Percentiles rank a stretch among this genome's conserved stretches.
Evolutionary conservation across 805 yeast species (phyloP).

Genomic region (Pichia cabralensis): DNA sequence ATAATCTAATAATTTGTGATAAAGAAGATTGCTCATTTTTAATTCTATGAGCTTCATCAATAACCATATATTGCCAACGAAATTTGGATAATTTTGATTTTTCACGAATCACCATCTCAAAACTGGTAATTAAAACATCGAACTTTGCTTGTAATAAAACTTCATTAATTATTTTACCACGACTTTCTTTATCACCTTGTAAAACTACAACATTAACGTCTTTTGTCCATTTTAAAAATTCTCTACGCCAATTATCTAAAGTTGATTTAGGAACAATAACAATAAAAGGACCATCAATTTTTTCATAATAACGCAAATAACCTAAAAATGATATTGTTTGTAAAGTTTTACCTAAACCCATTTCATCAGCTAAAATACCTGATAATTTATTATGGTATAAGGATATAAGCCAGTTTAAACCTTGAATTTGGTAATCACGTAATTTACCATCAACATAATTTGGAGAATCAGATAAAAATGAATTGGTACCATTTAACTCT

Average conservation of each 20-base stretch:
- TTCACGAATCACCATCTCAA: slow-evolving; percentile 88
- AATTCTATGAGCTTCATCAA: slow-evolving; percentile 95
- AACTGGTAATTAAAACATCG: slow-evolving; percentile 85
- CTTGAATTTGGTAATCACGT: slow-evolving; percentile 90
- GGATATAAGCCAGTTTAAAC: slow-evolving; percentile 89
- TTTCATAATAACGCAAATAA: slow-evolving; percentile 66
- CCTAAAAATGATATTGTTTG: slow-evolving; percentile 93
- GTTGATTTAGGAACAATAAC: slow-evolving; percentile 94
- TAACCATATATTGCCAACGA: slow-evolving; percentile 87
- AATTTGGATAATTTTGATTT: slow-evolving; percentile 70
- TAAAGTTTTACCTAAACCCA: slow-evolving; percentile 95
- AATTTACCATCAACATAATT: slow-evolving; percentile 64
- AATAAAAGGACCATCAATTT: slow-evolving; percentile 82
- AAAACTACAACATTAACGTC: slow-evolving; percentile 78
- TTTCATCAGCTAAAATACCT: slow-evolving; percentile 94
- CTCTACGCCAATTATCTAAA: slow-evolving; percentile 92
- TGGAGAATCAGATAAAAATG: slow-evolving; percentile 83
- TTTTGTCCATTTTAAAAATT: slow-evolving; percentile 92
- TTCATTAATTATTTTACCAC: slow-evolving; percentile 50
- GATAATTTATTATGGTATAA: slow-evolving; percentile 80
- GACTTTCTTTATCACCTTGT: slow-evolving; percentile 83
- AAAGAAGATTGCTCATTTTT: slow-evolving; percentile 89
- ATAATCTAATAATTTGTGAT: slow-evolving; percentile 84
- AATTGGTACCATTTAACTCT: slow-evolving; percentile 50
- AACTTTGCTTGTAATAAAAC: slow-evolving; percentile 63